Evolutionary conservation across 345 rosid species (phyloP), one percentile per base, ranked within the genome.

Genomic region (Linum usitatissimum): DNA sequence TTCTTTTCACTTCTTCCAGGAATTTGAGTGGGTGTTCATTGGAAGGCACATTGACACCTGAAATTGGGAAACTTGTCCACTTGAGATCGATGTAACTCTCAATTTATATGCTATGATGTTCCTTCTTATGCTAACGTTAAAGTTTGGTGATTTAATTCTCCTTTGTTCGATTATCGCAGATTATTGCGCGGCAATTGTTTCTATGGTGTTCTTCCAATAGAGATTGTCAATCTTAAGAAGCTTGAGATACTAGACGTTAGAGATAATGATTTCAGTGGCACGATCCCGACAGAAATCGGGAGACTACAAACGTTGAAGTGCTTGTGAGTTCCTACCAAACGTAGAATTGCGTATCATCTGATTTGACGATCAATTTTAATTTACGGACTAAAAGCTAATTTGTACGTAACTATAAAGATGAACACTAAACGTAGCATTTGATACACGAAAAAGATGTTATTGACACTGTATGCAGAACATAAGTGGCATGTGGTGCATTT

Each of bases 21-120:
- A 79, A 89, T 76, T 68, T 89, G 66, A 85, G 68, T 63, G 79
- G 78, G 30, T 83, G 65, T 73, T 80, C 78, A 30, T 68, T 92
- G 71, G 74, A 78, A 77, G 96, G 98, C 60, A 77, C 84, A n/a
- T 71, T 89, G 68, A 75, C 88, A 3, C 84, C 91, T 1, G 97
- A 80, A 75, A 79, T 92, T 48, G 85, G 90, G 63, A 84, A 84
- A 76, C 76, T 92, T 60, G 71, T 64, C 62, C 75, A 80, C 73
- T 72, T 92, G 68, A 81, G 64, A 81, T 87, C 78, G 65, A 77
- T 92, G 97, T 89, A 84, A 87, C 86, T 8, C 53, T 55, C 49
- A 64, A 18, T 38, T 53, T 45, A 61, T 38, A 53, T 49, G 28
- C 17, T 31, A 10, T 59, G 67, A 10, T 59, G 67, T 51, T 45